phyloP scores from a whole-genome alignment of 78 protist genomes.

The Dictyostelium discoideum region dicty_2.7 NC_007091.3:2051501-2052000 shows the following conservation, averaged over 20 bases:
- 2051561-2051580: constrained; percentile 38
- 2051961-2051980: constrained; percentile 3
- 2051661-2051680: constrained; percentile 47
- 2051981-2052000: background rate
- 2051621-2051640: constrained; percentile 55
- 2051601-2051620: constrained; percentile 33
- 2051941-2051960: background rate
- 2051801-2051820: constrained; percentile 17
- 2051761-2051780: constrained; percentile 48
- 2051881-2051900: background rate
- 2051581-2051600: constrained; percentile 62
- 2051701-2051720: constrained; percentile 68
- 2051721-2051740: constrained; percentile 69
- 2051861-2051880: background rate
- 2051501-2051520: constrained; percentile 59
- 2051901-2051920: background rate
- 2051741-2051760: constrained; percentile 14
- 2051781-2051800: constrained; percentile 22
- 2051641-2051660: constrained; percentile 56
- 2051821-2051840: background rate
- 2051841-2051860: background rate
- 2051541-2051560: constrained; percentile 31
- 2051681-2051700: constrained; percentile 69
- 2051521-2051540: constrained; percentile 50
- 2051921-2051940: background rate